Evolutionary conservation across 2,329 filamentous ascomycete species (phyloP).

Genomic region (Paraconiothyrium brasiliense): DNA sequence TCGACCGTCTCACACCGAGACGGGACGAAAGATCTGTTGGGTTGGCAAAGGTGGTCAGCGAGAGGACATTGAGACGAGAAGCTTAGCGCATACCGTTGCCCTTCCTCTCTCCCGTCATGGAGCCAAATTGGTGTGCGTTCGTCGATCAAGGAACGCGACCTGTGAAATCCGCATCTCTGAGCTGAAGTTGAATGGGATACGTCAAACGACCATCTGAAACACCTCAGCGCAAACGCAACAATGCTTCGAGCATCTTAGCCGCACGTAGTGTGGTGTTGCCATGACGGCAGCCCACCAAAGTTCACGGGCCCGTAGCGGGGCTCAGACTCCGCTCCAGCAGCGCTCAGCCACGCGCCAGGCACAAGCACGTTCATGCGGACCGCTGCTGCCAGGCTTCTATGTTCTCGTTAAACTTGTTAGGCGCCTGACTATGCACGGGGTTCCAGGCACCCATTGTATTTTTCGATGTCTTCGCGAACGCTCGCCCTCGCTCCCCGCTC

Average conservation of each 20-base stretch:
- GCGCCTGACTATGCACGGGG: slow-evolving; percentile 41
- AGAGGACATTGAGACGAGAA: background rate
- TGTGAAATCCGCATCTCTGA: slow-evolving; percentile 1
- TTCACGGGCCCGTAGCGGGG: slow-evolving; percentile 5
- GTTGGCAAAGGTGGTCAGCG: slow-evolving; percentile 9
- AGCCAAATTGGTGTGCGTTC: background rate
- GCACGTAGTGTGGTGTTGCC: background rate
- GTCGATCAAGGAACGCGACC: background rate
- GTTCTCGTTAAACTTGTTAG: slow-evolving; percentile 24
- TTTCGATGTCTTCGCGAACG: slow-evolving; percentile 26
- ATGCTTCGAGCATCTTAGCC: background rate
- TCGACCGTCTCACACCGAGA: slow-evolving; percentile 36
- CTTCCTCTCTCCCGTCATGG: slow-evolving; percentile 44
- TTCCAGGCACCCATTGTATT: slow-evolving; percentile 41
- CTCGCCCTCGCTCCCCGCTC: background rate
- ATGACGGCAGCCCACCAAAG: slow-evolving; percentile 1
- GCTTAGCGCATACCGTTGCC: slow-evolving; percentile 35
- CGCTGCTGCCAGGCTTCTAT: slow-evolving; percentile 36
- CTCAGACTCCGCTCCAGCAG: background rate
- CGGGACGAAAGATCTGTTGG: slow-evolving; percentile 36
- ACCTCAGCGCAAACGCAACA: background rate
- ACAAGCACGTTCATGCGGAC: slow-evolving; percentile 2
- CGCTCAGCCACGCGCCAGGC: slow-evolving; percentile 15
- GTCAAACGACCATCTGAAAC: background rate
- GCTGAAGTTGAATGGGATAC: background rate